Base-by-base conservation (phyloP, 345 rosid species). In the Salix arbutifolia region DNA sequence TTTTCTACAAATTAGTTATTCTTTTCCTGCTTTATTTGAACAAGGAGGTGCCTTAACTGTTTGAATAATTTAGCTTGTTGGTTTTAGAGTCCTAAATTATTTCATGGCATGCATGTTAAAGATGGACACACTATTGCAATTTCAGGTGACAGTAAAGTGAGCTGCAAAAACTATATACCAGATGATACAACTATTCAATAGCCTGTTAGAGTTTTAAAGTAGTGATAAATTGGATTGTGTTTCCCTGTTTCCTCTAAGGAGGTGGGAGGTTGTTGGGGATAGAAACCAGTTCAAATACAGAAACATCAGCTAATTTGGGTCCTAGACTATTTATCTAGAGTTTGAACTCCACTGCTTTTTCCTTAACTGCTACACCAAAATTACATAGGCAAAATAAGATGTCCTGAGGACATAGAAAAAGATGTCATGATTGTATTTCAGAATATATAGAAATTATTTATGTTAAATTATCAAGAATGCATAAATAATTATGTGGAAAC, bases 91-190 rank as follows among this genome's bases (percentile, higher is more conserved):
- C 98, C 97, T 13, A 93, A 93, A 73, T 82, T 93, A 78, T 92
- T 93, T 74, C 94, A 97, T 68, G 98, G 99, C 72, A 92, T 93
- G 99, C 92, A 92, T 18, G 98, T 93, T 67, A 98, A 96, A 83
- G 99, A 93, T 88, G 99, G 30, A 28, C 30, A 2, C 98, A 74
- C 81, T 93, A 28, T 71, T 96, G 89, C 98, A 93, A 83, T 86
- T 96, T 80, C 98, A 96, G 83, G 92, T 96, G 80, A 91, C 92
- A 0, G 79, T 91, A 79, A 92, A 92, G 79, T 86, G 97, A 75
- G 98, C 99, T 70, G 75, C 99, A 16, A 89, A 89, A 72, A 96
- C 93, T n/a, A 93, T 96, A 21, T 92, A 91, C 81, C 93, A 90
- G 92, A 98, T 93, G 81, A 83, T 77, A 75, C 28, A 61, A 67